Base-by-base conservation (phyloP, 495 filamentous ascomycete species). In the Stereocaulon alpinum region DNA sequence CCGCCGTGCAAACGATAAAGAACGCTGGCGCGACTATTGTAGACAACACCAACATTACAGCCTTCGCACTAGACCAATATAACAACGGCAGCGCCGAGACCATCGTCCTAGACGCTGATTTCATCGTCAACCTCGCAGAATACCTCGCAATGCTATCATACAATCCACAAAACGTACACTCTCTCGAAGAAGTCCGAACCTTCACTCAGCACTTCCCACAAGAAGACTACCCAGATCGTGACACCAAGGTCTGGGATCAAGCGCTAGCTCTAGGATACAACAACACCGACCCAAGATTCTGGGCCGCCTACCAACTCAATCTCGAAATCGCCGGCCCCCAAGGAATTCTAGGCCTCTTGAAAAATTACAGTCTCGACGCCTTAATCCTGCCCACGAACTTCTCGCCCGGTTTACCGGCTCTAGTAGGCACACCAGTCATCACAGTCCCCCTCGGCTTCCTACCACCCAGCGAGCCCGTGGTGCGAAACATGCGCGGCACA, bases 371-470 rank as follows among this genome's bases (percentile, higher is more conserved):
- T 5, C 71, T 80, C 15, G 76, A 78, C 59, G 80, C 78, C 0
- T 65, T 82, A 45, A 72, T 82, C 17, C 49, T 82, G 15, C 80
- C 80, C 0, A 80, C 79, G 1, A 12, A 64, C 10, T 64, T 76
- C 55, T 67, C 76, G 3, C 60, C 74, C 1, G 66, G 64, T 6
- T 67, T 79, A 14, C 76, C 77, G 9, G 78, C 77, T 0, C 61
- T 81, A 22, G 66, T 79, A 9, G 79, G 79, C 2, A 71, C 70
- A 3, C 80, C 80, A 1, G 71, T 76, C 45, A 67, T 82, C 37
- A 80, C 77, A 0, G 77, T 82, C 12, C 80, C 80, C 1, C 65
- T 82, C 55, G 80, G 78, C 2, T 75, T 71, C 48, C 77, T 73
- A 58, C 76, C 78, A 6, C 60, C 71, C 17, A 76, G 75, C 52